phyloP scores from a whole-genome alignment of 352 stramenopile species.

The Thraustochytrium sp. region DNA sequence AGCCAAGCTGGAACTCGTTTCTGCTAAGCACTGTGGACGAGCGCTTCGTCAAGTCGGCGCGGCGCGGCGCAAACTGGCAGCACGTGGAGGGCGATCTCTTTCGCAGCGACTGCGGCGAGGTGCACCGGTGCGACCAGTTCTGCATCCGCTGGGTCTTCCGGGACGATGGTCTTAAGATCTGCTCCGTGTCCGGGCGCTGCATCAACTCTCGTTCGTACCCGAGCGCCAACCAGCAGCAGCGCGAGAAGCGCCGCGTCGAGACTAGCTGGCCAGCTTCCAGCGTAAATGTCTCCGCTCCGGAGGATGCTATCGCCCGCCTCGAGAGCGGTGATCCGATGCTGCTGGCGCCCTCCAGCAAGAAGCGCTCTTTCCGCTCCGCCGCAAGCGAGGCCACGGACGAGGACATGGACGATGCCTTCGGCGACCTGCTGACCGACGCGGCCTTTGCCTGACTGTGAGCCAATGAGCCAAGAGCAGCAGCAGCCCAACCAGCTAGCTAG shows the following conservation, averaged over 20 bases:
- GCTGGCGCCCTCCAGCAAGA: background rate
- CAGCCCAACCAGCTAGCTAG: no score
- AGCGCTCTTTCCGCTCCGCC: conserved; percentile 9
- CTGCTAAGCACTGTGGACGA: conserved; percentile 2
- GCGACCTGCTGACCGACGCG: no score
- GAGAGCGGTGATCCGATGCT: background rate
- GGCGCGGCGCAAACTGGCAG: background rate
- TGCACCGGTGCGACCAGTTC: conserved; percentile 21
- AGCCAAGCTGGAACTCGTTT: background rate
- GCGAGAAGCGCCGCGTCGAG: background rate
- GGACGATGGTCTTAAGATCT: conserved; percentile 21
- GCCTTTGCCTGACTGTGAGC: no score
- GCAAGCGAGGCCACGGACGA: conserved; percentile 12
- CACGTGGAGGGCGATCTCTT: conserved; percentile 22
- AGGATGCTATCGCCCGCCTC: background rate
- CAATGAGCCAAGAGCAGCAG: no score
- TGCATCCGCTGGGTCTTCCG: conserved; percentile 39
- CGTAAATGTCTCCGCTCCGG: background rate
- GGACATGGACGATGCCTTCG: conserved; percentile 11
- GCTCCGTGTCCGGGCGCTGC: conserved; percentile 10
- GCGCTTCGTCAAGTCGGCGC: conserved; percentile 5
- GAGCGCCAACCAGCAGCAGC: background rate
- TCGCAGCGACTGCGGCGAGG: background rate
- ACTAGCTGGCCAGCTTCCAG: background rate
- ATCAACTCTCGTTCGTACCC: background rate